A percentile compares a stretch with the other conserved stretches of the same genome.
phyloP scores from a whole-genome alignment of 495 filamentous ascomycete genomes.

The Neurospora sp. region DNA sequence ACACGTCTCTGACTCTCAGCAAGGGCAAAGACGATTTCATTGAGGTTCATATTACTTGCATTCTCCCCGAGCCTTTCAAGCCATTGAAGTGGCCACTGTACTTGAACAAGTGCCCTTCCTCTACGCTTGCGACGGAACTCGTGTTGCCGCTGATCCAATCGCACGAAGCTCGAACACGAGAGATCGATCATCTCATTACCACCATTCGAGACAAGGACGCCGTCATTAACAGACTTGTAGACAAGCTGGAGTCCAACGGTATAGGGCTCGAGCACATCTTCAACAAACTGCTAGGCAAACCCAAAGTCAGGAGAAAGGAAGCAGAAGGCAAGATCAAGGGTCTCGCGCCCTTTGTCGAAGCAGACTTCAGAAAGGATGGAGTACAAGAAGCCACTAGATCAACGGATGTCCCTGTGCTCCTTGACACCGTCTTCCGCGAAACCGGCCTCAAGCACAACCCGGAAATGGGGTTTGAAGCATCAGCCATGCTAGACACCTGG shows the following conservation, averaged over 20 bases:
- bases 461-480: slow-evolving; percentile 19
- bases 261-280: slow-evolving; percentile 61
- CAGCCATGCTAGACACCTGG: slow-evolving; percentile 32
- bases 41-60: slow-evolving; percentile 46
- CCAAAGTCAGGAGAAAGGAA: slow-evolving; percentile 31
- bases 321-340: slow-evolving; percentile 46
- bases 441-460: slow-evolving; percentile 16
- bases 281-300: slow-evolving; percentile 49
- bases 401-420: slow-evolving; percentile 23
- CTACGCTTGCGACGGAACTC: slow-evolving; percentile 47
- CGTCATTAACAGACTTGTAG: slow-evolving; percentile 62
- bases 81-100: slow-evolving; percentile 61
- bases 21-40: slow-evolving; percentile 30
- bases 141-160: slow-evolving; percentile 59
- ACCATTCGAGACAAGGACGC: slow-evolving; percentile 67
- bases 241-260: slow-evolving; percentile 64
- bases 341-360: slow-evolving; percentile 41
- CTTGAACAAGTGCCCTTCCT: slow-evolving; percentile 45
- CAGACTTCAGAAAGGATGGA: slow-evolving; percentile 33
- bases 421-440: slow-evolving; percentile 26
- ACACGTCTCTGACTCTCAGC: slow-evolving; percentile 27
- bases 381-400: slow-evolving; percentile 15
- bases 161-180: slow-evolving; percentile 38
- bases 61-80: slow-evolving; percentile 56
- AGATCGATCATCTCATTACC: slow-evolving; percentile 45